phyloP scores from a whole-genome alignment of 495 filamentous ascomycete species.

The Podospora fimiseda region DNA sequence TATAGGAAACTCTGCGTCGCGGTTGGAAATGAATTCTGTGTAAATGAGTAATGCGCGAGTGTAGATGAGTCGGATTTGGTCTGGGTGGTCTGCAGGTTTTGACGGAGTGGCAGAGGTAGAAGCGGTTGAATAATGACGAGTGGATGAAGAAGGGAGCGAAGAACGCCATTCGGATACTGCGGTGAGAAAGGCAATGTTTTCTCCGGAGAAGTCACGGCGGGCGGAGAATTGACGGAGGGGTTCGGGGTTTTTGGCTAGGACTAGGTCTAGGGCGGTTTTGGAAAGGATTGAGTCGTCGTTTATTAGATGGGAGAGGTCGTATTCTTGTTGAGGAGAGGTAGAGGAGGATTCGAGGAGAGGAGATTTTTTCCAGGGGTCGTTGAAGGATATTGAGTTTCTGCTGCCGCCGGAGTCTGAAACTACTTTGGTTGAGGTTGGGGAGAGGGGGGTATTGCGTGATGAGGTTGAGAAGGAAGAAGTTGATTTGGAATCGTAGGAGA shows the following conservation, averaged over 20 bases:
- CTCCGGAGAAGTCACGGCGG: slow-evolving; percentile 57
- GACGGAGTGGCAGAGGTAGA: not conserved
- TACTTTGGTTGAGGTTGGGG: slow-evolving; percentile 21
- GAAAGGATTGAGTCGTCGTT: slow-evolving; percentile 41
- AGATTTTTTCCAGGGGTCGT: slow-evolving; percentile 25
- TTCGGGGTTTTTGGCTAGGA: slow-evolving; percentile 47
- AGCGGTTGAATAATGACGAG: not conserved
- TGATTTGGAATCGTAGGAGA: slow-evolving; percentile 12
- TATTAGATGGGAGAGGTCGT: slow-evolving; percentile 28
- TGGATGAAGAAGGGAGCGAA: slow-evolving; percentile 16
- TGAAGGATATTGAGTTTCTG: no score
- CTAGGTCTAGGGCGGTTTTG: slow-evolving; percentile 55
- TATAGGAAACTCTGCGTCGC: slow-evolving; percentile 56
- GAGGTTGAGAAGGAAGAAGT: not conserved
- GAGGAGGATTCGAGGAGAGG: slow-evolving; percentile 11
- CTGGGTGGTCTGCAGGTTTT: slow-evolving; percentile 16
- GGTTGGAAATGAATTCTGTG: slow-evolving; percentile 46
- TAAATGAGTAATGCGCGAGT: slow-evolving; percentile 53
- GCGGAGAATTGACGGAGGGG: slow-evolving; percentile 56
- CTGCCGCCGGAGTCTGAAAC: slow-evolving; percentile 5
- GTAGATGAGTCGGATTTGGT: slow-evolving; percentile 36
- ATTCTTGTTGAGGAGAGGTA: slow-evolving; percentile 1
- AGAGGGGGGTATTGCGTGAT: slow-evolving; percentile 11
- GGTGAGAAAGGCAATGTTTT: slow-evolving; percentile 62
- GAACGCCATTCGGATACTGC: slow-evolving; percentile 51